A percentile compares a stretch with the other conserved stretches of the same genome.
phyloP scores from a whole-genome alignment of 1,284 basidiomycete genomes.

The Ceratobasidium sp. region DNA sequence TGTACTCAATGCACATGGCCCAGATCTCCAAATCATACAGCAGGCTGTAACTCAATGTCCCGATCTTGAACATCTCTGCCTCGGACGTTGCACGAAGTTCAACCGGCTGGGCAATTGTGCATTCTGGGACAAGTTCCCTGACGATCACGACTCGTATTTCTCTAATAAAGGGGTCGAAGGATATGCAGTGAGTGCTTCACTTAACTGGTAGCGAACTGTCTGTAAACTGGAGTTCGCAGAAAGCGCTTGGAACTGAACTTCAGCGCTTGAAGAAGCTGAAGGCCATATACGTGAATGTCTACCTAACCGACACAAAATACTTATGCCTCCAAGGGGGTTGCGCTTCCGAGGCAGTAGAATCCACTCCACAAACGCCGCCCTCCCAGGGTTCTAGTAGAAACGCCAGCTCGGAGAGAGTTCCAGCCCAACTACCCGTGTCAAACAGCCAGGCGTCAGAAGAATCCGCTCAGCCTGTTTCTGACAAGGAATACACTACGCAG shows the following conservation, averaged over 20 bases:
- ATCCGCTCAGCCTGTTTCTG: background rate
- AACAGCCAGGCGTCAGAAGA: background rate
- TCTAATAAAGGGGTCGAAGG: conserved; percentile 34
- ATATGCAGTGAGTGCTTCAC: conserved; percentile 22
- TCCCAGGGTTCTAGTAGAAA: background rate
- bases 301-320: conserved; percentile 41
- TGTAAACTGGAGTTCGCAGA: background rate
- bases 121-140: conserved; percentile 35
- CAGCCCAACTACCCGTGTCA: background rate
- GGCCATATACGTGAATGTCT: conserved; percentile 40
- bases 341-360: too few relatives aligned
- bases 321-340: background rate
- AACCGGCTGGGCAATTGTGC: conserved; percentile 12
- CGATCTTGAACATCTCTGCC: conserved; percentile 26
- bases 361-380: background rate
- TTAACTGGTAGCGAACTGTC: background rate
- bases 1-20: conserved; percentile 35
- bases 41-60: conserved; percentile 27
- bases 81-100: conserved; percentile 41
- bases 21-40: conserved; percentile 39
- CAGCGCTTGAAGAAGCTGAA: conserved; percentile 9
- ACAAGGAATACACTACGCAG: background rate
- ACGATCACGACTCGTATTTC: conserved; percentile 44
- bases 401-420: background rate
- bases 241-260: conserved; percentile 30